Conservation (phyloP, 768 basidiomycete genomes). For the Leccinum aurantiacum region DNA sequence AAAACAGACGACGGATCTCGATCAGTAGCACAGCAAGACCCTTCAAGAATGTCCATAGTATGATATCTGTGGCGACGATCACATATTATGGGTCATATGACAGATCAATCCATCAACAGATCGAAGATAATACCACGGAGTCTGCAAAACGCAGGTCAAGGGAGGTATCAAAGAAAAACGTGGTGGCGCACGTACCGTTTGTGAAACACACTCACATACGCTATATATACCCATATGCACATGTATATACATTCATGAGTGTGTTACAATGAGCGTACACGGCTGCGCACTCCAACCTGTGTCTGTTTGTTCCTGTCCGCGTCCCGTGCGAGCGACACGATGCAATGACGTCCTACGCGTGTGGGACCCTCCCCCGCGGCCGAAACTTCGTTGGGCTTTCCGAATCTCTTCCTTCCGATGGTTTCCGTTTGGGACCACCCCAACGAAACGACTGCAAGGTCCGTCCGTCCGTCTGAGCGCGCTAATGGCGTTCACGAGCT, state of each 20-base stretch:
- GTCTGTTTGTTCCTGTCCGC: not conserved
- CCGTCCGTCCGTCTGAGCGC: not conserved
- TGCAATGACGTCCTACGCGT: not conserved
- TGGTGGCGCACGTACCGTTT: not conserved
- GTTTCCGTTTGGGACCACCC: not conserved
- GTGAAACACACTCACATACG: not conserved
- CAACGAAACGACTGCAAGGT: not conserved
- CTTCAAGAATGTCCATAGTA: not conserved
- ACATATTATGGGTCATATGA: not conserved
- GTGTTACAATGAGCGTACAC: not conserved
- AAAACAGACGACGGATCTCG: not conserved
- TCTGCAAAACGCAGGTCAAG: not conserved
- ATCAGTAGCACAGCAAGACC: not conserved
- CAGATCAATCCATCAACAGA: not conserved
- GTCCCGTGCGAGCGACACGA: not conserved
- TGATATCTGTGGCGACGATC: not conserved
- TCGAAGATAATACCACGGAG: not conserved
- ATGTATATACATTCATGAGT: not conserved
- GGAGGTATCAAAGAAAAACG: not conserved
- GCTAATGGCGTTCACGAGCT: not conserved
- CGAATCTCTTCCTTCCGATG: not conserved
- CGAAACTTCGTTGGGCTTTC: not conserved
- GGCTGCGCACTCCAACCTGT: not conserved
- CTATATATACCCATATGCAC: not conserved
- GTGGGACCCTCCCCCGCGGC: not conserved